phyloP scores from a whole-genome alignment of 192 early-diverging fungal genomes.

The Entomortierella beljakovae region DNA sequence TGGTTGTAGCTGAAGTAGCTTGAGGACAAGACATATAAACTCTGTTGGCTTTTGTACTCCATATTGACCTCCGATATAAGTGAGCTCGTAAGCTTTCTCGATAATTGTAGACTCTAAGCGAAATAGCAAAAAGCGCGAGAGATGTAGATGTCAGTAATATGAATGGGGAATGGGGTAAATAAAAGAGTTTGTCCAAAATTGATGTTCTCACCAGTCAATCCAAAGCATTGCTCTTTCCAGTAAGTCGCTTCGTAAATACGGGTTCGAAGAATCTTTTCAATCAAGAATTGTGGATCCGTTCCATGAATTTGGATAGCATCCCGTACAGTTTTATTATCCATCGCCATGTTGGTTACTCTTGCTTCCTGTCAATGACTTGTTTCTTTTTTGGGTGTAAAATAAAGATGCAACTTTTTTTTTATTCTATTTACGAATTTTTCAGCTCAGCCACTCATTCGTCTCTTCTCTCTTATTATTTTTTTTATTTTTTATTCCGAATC shows the following conservation, averaged over 20 bases:
- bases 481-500: no score
- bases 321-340: constrained; percentile 77
- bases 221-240: constrained; percentile 99
- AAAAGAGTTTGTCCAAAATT: not conserved
- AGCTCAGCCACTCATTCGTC: not conserved
- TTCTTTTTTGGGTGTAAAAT: not conserved
- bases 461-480: no score
- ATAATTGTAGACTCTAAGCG: constrained; percentile 82
- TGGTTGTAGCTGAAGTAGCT: constrained; percentile 94
- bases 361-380: not conserved
- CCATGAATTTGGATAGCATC: constrained; percentile 86
- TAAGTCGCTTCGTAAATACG: constrained; percentile 93
- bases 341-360: constrained; percentile 33
- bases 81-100: constrained; percentile 85
- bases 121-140: not conserved
- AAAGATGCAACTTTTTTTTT: constrained; percentile 2
- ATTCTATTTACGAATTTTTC: not conserved
- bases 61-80: constrained; percentile 83
- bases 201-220: constrained; percentile 72
- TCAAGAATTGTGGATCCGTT: constrained; percentile 91
- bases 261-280: constrained; percentile 93
- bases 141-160: not conserved
- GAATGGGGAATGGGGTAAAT: not conserved
- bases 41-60: constrained; percentile 90
- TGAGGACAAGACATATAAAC: constrained; percentile 90